These are phyloP conservation scores for Centaurea solstitialis DNA, from an alignment of 129 eudicot species.

Conservation along the genomic window DNA sequence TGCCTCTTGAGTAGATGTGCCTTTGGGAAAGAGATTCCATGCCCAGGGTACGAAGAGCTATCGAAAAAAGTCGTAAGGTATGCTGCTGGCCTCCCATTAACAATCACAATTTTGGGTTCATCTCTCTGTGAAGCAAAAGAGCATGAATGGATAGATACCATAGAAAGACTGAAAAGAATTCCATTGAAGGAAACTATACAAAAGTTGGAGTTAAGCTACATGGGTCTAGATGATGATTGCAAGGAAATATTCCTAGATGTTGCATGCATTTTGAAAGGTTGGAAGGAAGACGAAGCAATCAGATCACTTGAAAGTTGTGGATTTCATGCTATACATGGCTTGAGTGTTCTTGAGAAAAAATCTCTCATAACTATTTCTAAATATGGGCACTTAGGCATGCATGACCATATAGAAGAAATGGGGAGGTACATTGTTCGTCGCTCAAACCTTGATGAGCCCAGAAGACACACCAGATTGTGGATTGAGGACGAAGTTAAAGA, in stretches of 20 bases:
- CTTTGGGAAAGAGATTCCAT: not conserved
- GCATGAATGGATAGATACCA: not conserved
- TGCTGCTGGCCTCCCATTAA: not conserved
- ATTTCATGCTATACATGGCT: too few relatives aligned
- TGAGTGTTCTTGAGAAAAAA: not conserved
- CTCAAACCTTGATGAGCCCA: not conserved
- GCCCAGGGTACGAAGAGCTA: not conserved
- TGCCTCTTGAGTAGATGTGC: not conserved
- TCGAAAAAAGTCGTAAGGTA: not conserved
- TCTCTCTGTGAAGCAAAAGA: not conserved
- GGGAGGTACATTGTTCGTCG: not conserved
- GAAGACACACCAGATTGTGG: not conserved
- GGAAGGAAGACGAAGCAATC: not conserved
- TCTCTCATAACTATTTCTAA: not conserved
- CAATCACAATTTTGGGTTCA: not conserved
- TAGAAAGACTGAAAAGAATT: not conserved
- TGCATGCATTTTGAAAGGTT: not conserved
- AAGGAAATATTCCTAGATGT: not conserved
- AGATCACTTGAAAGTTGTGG: not conserved
- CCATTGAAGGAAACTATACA: not conserved
- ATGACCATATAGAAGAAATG: not conserved
- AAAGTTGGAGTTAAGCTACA: not conserved
- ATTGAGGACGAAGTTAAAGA: not conserved
- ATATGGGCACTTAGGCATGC: not conserved
- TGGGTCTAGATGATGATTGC: not conserved